Conservation (phyloP, 306 rosid species). For the Quercus engelmannii region DNA sequence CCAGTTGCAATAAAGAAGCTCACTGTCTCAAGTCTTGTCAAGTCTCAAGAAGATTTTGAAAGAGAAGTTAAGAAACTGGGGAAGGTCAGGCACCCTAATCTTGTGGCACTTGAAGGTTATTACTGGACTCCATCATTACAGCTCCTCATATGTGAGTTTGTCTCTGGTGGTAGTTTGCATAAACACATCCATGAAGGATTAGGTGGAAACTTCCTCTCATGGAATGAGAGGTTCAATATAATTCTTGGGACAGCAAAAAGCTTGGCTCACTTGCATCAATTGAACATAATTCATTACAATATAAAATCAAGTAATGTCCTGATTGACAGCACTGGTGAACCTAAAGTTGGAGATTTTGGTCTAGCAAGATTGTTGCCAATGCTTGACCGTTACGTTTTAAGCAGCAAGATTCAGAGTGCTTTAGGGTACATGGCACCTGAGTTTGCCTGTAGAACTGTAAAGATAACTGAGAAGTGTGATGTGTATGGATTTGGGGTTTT, state of each 20-base stretch:
- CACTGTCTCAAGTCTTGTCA: conserved; percentile 95
- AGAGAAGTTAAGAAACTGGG: conserved; percentile 94
- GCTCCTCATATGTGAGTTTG: conserved; percentile 84
- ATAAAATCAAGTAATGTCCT: conserved; percentile 92
- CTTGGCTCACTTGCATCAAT: conserved; percentile 85
- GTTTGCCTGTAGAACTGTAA: conserved; percentile 91
- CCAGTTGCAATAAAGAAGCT: conserved; percentile 98
- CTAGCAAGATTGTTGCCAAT: conserved; percentile 90
- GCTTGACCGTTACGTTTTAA: conserved; percentile 91
- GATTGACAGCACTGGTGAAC: conserved; percentile 72
- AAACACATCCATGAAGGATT: conserved; percentile 94
- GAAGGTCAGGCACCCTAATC: conserved; percentile 81
- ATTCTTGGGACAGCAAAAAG: conserved; percentile 92
- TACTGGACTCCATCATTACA: conserved; percentile 98
- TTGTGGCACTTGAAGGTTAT: conserved; percentile 91
- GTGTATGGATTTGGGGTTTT: conserved; percentile 88
- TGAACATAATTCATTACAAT: conserved; percentile 84
- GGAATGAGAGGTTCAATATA: conserved; percentile 89
- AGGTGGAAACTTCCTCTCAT: conserved; percentile 74
- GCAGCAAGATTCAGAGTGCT: conserved; percentile 99
- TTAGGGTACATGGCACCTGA: conserved; percentile 99
- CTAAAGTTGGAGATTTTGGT: conserved; percentile 91
- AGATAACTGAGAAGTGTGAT: conserved; percentile 94
- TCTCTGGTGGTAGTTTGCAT: conserved; percentile 81
- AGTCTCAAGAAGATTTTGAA: conserved; percentile 94